phyloP scores from a whole-genome alignment of 768 basidiomycete genomes.

The Dictyophora rubrovolvata region DNA sequence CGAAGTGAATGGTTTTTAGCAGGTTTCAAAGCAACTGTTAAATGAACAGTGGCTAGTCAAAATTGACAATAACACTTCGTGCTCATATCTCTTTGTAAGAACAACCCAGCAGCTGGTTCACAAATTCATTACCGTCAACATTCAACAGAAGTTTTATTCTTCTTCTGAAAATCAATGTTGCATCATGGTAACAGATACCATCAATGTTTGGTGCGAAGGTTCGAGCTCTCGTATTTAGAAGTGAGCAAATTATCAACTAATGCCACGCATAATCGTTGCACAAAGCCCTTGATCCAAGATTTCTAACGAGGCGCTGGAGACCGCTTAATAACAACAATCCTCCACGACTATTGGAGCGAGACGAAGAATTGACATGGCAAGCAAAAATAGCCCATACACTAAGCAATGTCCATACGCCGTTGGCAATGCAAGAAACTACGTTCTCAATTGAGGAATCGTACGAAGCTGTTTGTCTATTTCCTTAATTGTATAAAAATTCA shows the following conservation, averaged over 20 bases:
- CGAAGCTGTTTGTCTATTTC: slow-evolving; percentile 40
- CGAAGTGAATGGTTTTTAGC: slow-evolving; percentile 27
- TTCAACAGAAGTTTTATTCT: slow-evolving; percentile 54
- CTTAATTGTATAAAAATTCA: background rate
- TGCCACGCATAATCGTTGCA: slow-evolving; percentile 9
- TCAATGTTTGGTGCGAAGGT: slow-evolving; percentile 70
- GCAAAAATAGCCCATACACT: slow-evolving; percentile 43
- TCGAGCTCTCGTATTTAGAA: background rate
- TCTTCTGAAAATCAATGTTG: slow-evolving; percentile 44
- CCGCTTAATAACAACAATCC: slow-evolving; percentile 42
- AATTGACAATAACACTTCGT: slow-evolving; percentile 45
- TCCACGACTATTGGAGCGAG: slow-evolving; percentile 15
- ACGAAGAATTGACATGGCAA: slow-evolving; percentile 45
- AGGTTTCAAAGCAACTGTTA: slow-evolving; percentile 44
- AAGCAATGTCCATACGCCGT: slow-evolving; percentile 51
- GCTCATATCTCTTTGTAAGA: slow-evolving; percentile 66
- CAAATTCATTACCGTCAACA: background rate
- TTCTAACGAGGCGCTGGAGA: slow-evolving; percentile 64
- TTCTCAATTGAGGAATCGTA: slow-evolving; percentile 52
- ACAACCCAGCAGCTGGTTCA: background rate
- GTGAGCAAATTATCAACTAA: background rate
- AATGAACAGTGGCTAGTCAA: slow-evolving; percentile 70
- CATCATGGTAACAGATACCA: slow-evolving; percentile 65
- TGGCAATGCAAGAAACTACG: slow-evolving; percentile 41
- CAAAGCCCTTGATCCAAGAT: slow-evolving; percentile 43